phyloP scores from a whole-genome alignment of 805 yeast genomes.

The Kodamaea kaohsiungensis region DNA sequence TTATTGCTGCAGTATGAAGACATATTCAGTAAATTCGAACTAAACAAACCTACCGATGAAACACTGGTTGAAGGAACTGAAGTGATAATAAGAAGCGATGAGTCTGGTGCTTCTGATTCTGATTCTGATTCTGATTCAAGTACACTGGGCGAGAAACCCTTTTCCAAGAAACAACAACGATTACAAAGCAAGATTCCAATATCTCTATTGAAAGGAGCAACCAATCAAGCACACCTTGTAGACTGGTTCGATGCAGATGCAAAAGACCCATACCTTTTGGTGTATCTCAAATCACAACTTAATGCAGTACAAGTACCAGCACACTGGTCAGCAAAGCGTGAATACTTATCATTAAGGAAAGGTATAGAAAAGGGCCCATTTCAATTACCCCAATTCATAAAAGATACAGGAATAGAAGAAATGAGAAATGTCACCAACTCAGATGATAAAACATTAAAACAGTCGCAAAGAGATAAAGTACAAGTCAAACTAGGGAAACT shows the following conservation, averaged over 20 bases:
- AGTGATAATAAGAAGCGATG: slow-evolving; percentile 1
- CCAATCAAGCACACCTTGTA: slow-evolving; percentile 67
- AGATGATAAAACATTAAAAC: slow-evolving; percentile 63
- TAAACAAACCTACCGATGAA: neutral
- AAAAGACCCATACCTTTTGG: slow-evolving; percentile 66
- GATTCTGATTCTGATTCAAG: slow-evolving; percentile 20
- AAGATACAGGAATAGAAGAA: slow-evolving; percentile 80
- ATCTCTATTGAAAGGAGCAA: slow-evolving; percentile 62
- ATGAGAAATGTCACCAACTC: slow-evolving; percentile 63
- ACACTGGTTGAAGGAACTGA: neutral
- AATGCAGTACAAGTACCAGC: slow-evolving; percentile 76
- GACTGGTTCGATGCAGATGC: slow-evolving; percentile 91
- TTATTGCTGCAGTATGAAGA: neutral
- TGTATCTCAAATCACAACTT: slow-evolving; percentile 61
- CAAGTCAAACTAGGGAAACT: slow-evolving; percentile 87
- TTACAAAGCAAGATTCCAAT: slow-evolving; percentile 60
- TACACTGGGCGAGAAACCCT: slow-evolving; percentile 10
- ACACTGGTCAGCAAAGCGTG: slow-evolving; percentile 83
- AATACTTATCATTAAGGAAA: slow-evolving; percentile 64
- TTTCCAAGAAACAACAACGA: slow-evolving; percentile 54
- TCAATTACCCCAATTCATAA: slow-evolving; percentile 74
- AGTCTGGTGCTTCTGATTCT: slow-evolving; percentile 22
- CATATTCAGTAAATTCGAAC: slow-evolving; percentile 9
- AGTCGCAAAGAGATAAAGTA: slow-evolving; percentile 75
- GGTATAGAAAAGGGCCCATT: slow-evolving; percentile 72